A percentile compares a stretch with the other conserved stretches of the same genome.
Conservation (phyloP, 192 early-diverging fungal species). For the Backusella morwellensis region DNA sequence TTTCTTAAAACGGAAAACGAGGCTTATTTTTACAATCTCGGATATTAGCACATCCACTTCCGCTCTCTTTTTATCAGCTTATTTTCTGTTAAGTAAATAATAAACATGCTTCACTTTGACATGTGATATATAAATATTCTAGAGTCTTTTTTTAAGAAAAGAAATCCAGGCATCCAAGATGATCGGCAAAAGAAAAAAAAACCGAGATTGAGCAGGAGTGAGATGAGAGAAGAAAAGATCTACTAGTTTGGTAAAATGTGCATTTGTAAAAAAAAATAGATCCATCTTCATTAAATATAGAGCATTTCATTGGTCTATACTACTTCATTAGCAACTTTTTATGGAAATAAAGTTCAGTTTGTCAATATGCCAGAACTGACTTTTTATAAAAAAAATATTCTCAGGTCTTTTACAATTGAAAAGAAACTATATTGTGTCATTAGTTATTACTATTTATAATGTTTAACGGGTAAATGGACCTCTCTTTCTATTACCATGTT, state of each 20-base stretch:
- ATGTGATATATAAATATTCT: too few species aligned
- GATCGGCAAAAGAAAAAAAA: not conserved
- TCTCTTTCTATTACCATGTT: not conserved
- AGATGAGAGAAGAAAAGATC: not conserved
- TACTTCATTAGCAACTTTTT: not conserved
- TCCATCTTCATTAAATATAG: too few species aligned
- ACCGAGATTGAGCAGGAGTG: too few species aligned
- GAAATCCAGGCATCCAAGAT: too few species aligned
- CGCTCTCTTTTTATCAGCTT: not conserved
- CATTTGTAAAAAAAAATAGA: not conserved
- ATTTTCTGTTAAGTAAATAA: too few species aligned
- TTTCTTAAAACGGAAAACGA: not conserved
- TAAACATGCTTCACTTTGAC: too few species aligned
- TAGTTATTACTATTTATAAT: not conserved
- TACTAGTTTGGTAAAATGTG: not conserved
- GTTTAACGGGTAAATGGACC: not conserved
- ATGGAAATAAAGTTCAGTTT: constrained; percentile 1
- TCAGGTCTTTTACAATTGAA: not conserved
- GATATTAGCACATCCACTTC: not conserved
- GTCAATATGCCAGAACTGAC: not conserved
- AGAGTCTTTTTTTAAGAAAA: too few species aligned
- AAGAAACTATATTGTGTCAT: not conserved
- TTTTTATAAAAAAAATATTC: not conserved
- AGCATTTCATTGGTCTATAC: not conserved
- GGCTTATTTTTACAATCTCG: not conserved